phyloP scores from a whole-genome alignment of 805 yeast genomes.

The Ogataea saltuana region DNA sequence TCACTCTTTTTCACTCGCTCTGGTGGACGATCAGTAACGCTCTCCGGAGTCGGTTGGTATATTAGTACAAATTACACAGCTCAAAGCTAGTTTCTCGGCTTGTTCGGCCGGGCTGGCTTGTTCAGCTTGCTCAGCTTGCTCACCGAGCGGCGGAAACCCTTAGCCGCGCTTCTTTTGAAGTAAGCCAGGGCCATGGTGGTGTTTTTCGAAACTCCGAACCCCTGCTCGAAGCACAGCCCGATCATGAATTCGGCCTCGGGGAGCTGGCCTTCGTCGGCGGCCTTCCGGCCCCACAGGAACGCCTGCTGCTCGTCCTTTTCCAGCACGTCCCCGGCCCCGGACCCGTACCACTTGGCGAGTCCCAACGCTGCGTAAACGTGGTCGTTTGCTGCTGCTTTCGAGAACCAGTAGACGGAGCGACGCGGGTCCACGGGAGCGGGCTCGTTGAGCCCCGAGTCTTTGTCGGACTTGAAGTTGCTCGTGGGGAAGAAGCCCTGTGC shows the following conservation, averaged over 20 bases:
- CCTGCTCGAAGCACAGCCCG: constrained; percentile 67
- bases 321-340: constrained; percentile 61
- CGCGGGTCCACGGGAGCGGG: constrained; percentile 48
- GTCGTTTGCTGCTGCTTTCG: constrained; percentile 63
- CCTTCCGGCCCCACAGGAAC: constrained; percentile 62
- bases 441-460: constrained; percentile 25
- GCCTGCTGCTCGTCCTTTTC: constrained; percentile 63
- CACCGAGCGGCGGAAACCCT: constrained; percentile 60
- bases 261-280: constrained; percentile 57
- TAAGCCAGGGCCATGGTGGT: constrained; percentile 46
- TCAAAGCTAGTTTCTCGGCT: background rate
- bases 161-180: constrained; percentile 60
- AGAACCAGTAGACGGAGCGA: constrained; percentile 72
- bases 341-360: constrained; percentile 73
- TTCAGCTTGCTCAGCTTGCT: constrained; percentile 34
- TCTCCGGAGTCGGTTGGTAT: too few species aligned
- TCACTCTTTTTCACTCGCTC: too few species aligned
- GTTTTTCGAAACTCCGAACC: constrained; percentile 54
- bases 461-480: constrained; percentile 34
- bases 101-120: background rate
- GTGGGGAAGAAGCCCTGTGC: constrained; percentile 58
- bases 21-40: too few species aligned
- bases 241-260: constrained; percentile 67
- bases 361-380: constrained; percentile 72
- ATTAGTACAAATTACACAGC: background rate